Evolutionary conservation across 2,329 filamentous ascomycete species (phyloP).

Genomic region (Aurifilum marmelostoma): DNA sequence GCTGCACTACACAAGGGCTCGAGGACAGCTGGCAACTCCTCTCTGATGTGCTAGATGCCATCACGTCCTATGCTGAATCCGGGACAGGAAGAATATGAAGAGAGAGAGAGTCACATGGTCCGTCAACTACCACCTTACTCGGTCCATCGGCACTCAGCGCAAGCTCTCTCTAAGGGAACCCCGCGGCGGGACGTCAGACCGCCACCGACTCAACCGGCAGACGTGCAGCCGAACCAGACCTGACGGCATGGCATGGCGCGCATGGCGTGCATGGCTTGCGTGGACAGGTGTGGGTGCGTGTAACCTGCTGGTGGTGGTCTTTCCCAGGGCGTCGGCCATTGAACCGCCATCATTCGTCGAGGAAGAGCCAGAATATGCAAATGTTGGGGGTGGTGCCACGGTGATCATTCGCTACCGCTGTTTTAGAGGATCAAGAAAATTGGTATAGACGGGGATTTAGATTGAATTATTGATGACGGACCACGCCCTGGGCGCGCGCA

Average conservation of each 20-base stretch:
- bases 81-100: too few species aligned
- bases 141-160: neutral
- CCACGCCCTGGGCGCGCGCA: slow-evolving; percentile 16
- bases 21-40: neutral
- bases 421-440: slow-evolving; percentile 17
- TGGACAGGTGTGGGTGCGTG: slow-evolving; percentile 7
- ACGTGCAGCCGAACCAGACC: slow-evolving; percentile 1
- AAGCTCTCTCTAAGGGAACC: neutral
- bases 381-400: neutral
- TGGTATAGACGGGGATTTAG: slow-evolving; percentile 28
- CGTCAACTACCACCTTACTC: neutral
- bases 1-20: neutral
- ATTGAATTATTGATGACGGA: slow-evolving; percentile 28
- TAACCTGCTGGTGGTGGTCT: neutral
- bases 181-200: slow-evolving; percentile 4
- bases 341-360: neutral
- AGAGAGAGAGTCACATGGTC: neutral
- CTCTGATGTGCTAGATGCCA: neutral
- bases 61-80: neutral
- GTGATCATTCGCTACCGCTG: slow-evolving; percentile 5
- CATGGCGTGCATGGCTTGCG: slow-evolving; percentile 19
- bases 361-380: slow-evolving; percentile 6
- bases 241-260: slow-evolving; percentile 5
- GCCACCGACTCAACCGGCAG: neutral
- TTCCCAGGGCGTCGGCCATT: neutral